Conservation (phyloP, 2,329 filamentous ascomycete species). For the Colletotrichum cereale region DNA sequence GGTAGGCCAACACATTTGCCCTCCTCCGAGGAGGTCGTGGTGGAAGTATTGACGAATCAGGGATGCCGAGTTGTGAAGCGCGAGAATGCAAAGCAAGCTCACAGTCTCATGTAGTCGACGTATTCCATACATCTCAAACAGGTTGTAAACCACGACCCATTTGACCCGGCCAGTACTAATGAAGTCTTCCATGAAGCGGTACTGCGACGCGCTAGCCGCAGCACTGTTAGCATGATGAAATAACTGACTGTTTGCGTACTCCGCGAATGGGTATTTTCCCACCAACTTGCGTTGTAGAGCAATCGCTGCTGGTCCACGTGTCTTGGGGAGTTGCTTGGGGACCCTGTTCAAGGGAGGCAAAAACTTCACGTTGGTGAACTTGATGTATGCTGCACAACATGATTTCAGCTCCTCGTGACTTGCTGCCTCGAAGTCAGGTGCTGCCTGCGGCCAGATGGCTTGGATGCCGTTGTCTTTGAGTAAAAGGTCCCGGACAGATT, state of each 20-base stretch:
- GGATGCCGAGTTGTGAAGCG: not conserved
- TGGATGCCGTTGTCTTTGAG: slow-evolving; percentile 36
- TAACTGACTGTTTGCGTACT: not conserved
- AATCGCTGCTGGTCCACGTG: too few relatives aligned
- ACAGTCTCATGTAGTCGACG: not conserved
- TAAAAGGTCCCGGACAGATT: slow-evolving; percentile 59
- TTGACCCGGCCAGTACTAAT: not conserved
- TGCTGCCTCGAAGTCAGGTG: not conserved
- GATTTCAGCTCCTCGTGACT: not conserved
- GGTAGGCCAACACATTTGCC: not conserved
- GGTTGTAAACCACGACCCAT: not conserved
- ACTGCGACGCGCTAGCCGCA: not conserved
- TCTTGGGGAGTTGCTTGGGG: not conserved
- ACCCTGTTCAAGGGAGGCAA: not conserved
- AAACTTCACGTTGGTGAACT: fast-evolving
- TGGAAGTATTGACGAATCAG: not conserved
- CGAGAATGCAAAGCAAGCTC: not conserved
- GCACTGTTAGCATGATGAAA: not conserved
- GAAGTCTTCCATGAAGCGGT: not conserved
- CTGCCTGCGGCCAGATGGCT: not conserved
- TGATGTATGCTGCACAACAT: slow-evolving; percentile 10
- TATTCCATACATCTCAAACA: not conserved
- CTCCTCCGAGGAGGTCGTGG: not conserved
- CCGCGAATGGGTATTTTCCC: not conserved
- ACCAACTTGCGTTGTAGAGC: not conserved